A percentile compares a stretch with the other conserved stretches of the same genome.
phyloP scores from a whole-genome alignment of 108 stramenopile species.

The Stephanodiscus triporus region DNA sequence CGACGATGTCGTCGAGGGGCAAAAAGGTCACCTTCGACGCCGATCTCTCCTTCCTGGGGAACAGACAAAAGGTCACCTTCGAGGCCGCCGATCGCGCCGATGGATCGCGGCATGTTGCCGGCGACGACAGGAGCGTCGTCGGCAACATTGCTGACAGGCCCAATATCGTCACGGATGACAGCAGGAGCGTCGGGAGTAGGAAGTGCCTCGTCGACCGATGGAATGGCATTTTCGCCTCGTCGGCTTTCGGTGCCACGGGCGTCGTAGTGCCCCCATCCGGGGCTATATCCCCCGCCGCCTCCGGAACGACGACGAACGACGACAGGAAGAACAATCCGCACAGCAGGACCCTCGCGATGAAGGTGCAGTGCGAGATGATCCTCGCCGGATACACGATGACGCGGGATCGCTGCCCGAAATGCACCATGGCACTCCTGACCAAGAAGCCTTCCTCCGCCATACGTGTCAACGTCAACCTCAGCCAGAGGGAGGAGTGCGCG shows the following conservation, averaged over 20 bases:
- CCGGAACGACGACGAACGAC: neutral
- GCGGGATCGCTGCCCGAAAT: constrained; percentile 19
- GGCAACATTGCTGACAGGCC: no score
- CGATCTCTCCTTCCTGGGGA: neutral
- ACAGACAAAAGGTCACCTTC: constrained; percentile 2
- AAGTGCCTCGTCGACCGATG: neutral
- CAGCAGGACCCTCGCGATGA: constrained; percentile 13
- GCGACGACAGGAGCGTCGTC: neutral
- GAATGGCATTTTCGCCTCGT: neutral
- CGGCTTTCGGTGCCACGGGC: neutral
- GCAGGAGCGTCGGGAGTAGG: neutral
- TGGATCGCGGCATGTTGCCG: no score
- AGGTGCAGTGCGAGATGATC: constrained; percentile 31
- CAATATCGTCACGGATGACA: no score
- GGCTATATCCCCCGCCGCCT: neutral
- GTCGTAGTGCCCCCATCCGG: neutral
- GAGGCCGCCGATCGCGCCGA: neutral
- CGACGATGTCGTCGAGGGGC: neutral
- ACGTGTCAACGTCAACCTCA: neutral
- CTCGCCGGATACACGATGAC: constrained; percentile 28
- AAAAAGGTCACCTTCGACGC: no score
- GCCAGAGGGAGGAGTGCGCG: constrained; percentile 17
- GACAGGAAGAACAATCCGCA: neutral
- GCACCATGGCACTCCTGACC: neutral
- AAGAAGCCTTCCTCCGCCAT: neutral